These are phyloP conservation scores for Thelephora terrestris DNA, from an alignment of 1,284 basidiomycete species.

Conservation along the genomic window DNA sequence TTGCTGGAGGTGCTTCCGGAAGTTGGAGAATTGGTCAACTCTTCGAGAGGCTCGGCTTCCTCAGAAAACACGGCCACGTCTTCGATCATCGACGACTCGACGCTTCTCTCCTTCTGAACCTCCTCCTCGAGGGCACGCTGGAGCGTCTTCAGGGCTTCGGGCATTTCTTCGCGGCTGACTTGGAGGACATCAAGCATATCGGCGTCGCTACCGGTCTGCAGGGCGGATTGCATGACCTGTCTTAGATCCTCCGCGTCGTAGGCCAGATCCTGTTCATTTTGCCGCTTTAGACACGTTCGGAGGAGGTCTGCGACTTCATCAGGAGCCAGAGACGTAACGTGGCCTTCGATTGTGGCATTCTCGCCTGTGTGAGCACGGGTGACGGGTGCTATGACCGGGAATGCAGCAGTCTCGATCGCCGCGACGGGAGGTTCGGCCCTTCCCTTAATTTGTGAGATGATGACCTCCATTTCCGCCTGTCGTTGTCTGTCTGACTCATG, in stretches of 20 bases:
- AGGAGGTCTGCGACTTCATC: constrained; percentile 22
- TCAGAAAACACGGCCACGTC: background rate
- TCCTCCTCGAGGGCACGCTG: constrained; percentile 55
- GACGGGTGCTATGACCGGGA: constrained; percentile 7
- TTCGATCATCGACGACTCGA: constrained; percentile 2
- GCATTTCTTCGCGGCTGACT: constrained; percentile 58
- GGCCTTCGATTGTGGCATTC: constrained; percentile 2
- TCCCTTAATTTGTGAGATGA: constrained; percentile 13
- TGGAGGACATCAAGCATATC: constrained; percentile 57
- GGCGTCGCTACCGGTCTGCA: constrained; percentile 48
- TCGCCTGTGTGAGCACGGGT: constrained; percentile 13
- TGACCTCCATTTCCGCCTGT: constrained; percentile 18
- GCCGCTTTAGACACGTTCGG: constrained; percentile 27
- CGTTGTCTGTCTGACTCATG: constrained; percentile 28
- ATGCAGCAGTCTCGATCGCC: background rate
- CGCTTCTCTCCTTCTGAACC: constrained; percentile 25
- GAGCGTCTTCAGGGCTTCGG: constrained; percentile 70
- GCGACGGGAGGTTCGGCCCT: background rate
- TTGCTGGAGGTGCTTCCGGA: constrained; percentile 4
- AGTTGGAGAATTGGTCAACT: constrained; percentile 14
- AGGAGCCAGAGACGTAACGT: background rate
- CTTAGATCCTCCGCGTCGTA: constrained; percentile 49
- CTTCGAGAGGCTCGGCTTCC: background rate
- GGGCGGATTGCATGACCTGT: constrained; percentile 44
- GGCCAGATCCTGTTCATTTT: constrained; percentile 44